phyloP scores from a whole-genome alignment of 2,329 filamentous ascomycete genomes.

The Monosporascus sp. region DNA sequence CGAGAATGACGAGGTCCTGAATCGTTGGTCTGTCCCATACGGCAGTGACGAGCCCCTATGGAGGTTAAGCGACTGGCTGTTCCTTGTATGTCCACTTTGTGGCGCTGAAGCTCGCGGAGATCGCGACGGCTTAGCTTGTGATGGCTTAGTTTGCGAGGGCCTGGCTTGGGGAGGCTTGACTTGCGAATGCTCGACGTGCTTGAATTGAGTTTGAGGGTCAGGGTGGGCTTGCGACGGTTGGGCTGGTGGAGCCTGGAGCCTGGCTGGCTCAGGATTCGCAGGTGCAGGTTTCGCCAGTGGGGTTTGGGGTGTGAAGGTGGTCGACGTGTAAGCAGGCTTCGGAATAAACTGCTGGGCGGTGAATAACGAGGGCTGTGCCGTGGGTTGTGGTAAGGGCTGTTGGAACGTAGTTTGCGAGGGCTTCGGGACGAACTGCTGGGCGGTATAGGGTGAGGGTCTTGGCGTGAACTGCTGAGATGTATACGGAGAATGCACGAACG shows the following conservation, averaged over 20 bases:
- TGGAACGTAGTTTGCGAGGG: slow-evolving; percentile 9
- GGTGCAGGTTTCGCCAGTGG: slow-evolving; percentile 8
- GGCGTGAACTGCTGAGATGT: slow-evolving; percentile 32
- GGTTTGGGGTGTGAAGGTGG: not conserved
- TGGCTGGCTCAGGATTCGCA: not conserved
- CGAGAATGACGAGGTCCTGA: slow-evolving; percentile 28
- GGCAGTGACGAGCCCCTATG: slow-evolving; percentile 19
- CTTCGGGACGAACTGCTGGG: slow-evolving; percentile 17
- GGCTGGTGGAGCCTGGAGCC: not conserved
- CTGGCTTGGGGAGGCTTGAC: not conserved
- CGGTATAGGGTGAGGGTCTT: slow-evolving; percentile 17
- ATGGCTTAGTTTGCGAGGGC: not conserved
- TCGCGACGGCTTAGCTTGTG: too few species aligned
- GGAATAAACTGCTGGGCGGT: slow-evolving; percentile 9
- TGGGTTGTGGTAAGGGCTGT: slow-evolving; percentile 8
- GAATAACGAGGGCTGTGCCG: slow-evolving; percentile 3
- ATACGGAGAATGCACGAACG: slow-evolving; percentile 22
- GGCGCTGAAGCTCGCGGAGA: slow-evolving; percentile 6
- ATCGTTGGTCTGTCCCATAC: slow-evolving; percentile 25
- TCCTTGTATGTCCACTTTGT: slow-evolving; percentile 20
- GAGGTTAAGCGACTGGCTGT: slow-evolving; percentile 22
- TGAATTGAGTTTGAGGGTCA: not conserved
- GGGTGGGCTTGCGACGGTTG: not conserved
- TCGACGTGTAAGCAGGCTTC: slow-evolving; percentile 8
- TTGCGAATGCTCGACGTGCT: too few species aligned